phyloP scores from a whole-genome alignment of 2,329 filamentous ascomycete species.

The Penicillium brasilianum region DNA sequence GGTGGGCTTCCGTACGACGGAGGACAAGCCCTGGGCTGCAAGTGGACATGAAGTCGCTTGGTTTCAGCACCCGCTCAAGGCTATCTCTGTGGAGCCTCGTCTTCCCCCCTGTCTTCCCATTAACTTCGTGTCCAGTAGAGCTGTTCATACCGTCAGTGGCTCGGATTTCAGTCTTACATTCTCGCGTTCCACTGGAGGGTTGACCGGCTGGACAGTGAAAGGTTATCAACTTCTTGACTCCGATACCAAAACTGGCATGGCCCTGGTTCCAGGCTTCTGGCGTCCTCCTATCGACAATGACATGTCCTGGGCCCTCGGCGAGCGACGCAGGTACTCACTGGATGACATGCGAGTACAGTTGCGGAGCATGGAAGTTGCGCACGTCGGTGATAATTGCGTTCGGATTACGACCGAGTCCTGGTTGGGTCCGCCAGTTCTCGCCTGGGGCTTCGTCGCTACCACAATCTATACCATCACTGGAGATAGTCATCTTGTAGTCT shows the following conservation, averaged over 20 bases:
- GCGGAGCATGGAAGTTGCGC: background rate
- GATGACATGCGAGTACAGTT: background rate
- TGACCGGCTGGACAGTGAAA: background rate
- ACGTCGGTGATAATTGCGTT: background rate
- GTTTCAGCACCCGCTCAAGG: background rate
- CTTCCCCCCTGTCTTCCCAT: background rate
- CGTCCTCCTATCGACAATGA: constrained; percentile 42
- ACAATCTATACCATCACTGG: background rate
- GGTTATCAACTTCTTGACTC: constrained; percentile 1
- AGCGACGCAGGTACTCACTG: constrained; percentile 35
- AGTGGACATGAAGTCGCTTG: background rate
- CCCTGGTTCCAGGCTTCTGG: constrained; percentile 36
- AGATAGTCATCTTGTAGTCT: background rate
- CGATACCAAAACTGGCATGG: constrained; percentile 13
- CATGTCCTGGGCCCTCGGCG: constrained; percentile 29
- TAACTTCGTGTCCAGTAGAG: background rate
- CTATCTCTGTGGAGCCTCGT: background rate
- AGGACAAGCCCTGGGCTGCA: background rate
- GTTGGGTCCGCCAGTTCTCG: background rate
- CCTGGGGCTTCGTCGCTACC: background rate
- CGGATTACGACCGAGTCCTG: background rate
- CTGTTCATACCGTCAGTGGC: background rate
- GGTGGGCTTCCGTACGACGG: background rate
- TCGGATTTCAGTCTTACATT: background rate
- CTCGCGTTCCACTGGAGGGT: background rate